Conservation (phyloP, 1,284 basidiomycete genomes). For the Tylopilus sp. region DNA sequence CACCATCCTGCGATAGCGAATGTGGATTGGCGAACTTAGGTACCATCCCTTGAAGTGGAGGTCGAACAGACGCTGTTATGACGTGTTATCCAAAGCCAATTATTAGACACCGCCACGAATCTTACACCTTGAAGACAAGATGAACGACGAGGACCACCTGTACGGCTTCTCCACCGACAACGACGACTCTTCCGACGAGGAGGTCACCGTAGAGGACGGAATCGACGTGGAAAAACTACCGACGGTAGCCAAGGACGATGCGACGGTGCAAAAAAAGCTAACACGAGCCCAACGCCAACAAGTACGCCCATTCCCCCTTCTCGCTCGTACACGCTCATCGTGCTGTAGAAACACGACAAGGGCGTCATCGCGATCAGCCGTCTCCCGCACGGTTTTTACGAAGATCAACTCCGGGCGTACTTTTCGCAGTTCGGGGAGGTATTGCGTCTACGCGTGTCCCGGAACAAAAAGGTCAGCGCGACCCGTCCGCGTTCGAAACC, state of each 20-base stretch:
- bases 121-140: not conserved
- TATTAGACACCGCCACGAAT: not conserved
- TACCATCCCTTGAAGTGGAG: slow-evolving; percentile 14
- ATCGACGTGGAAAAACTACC: slow-evolving; percentile 71
- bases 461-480: slow-evolving; percentile 79
- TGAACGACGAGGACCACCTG: slow-evolving; percentile 44
- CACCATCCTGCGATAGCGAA: slow-evolving; percentile 15
- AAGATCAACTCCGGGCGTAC: slow-evolving; percentile 89
- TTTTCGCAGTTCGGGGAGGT: slow-evolving; percentile 95
- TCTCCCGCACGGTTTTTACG: slow-evolving; percentile 96
- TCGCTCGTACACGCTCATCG: slow-evolving; percentile 6
- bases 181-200: slow-evolving; percentile 80
- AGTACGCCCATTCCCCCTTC: slow-evolving; percentile 41
- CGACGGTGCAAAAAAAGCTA: slow-evolving; percentile 71
- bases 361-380: slow-evolving; percentile 91
- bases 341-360: slow-evolving; percentile 53
- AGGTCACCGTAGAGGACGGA: slow-evolving; percentile 54
- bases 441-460: slow-evolving; percentile 81
- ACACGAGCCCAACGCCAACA: slow-evolving; percentile 77
- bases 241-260: slow-evolving; percentile 81
- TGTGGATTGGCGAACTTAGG: slow-evolving; percentile 32
- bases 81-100: slow-evolving; percentile 15
- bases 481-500: no score
- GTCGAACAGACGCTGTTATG: slow-evolving; percentile 21
- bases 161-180: slow-evolving; percentile 76